Conservation (phyloP, 116 monocot genomes). For the Phalaenopsis hybrid region DNA sequence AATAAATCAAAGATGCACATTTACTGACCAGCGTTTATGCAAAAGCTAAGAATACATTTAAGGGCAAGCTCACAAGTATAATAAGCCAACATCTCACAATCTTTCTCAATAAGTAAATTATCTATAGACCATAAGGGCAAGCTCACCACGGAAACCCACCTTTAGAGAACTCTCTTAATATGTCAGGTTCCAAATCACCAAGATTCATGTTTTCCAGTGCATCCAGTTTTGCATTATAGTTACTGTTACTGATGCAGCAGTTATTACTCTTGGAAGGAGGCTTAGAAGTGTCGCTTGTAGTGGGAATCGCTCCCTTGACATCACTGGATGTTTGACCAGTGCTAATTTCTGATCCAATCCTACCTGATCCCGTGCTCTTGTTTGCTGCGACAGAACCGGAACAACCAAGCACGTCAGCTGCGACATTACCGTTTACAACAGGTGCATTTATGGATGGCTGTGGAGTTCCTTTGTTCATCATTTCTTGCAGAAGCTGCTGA, state of each 20-base stretch:
- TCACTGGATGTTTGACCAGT: background rate
- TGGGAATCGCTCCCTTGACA: constrained; percentile 10
- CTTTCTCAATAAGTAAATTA: background rate
- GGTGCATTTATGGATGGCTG: constrained; percentile 16
- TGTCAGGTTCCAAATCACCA: constrained; percentile 45
- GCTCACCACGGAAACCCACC: constrained; percentile 20
- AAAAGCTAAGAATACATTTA: background rate
- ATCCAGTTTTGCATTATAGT: constrained; percentile 20
- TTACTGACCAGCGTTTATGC: background rate
- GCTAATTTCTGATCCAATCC: constrained; percentile 14
- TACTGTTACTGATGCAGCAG: constrained; percentile 18
- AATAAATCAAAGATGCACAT: constrained; percentile 3
- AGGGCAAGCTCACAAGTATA: background rate
- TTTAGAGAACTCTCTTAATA: constrained; percentile 32
- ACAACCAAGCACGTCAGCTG: constrained; percentile 20
- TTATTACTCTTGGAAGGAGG: constrained; percentile 29
- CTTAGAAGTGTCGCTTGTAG: constrained; percentile 46
- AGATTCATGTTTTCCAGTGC: constrained; percentile 24
- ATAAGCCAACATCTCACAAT: background rate
- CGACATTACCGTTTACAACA: constrained; percentile 10
- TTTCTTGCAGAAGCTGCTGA: constrained; percentile 70
- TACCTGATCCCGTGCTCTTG: constrained; percentile 7
- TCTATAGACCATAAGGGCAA: background rate
- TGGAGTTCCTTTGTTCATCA: constrained; percentile 34
- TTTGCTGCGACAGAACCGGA: constrained; percentile 5